phyloP scores from a whole-genome alignment of 2,329 filamentous ascomycete species.

The Tolypocladium tropicale region DNA sequence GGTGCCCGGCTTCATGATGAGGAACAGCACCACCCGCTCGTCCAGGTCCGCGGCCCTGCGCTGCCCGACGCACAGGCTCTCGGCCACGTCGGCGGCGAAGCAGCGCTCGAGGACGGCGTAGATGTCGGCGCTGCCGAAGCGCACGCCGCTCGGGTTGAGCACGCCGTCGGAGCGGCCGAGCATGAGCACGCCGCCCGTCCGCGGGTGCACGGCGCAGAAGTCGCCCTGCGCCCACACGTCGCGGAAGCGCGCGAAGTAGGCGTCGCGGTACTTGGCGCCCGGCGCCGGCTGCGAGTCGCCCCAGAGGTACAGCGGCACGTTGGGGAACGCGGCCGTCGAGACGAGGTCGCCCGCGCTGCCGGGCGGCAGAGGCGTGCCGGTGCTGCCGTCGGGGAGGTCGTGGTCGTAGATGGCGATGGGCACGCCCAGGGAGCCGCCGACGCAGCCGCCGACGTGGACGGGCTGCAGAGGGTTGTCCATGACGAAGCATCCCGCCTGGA shows the following conservation, averaged over 20 bases:
- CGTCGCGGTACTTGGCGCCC: constrained; percentile 45
- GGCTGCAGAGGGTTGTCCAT: constrained; percentile 59
- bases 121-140: constrained; percentile 73
- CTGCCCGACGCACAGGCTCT: constrained; percentile 75
- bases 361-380: constrained; percentile 32
- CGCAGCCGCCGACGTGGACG: constrained; percentile 46
- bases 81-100: constrained; percentile 53
- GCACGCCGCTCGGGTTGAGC: constrained; percentile 66
- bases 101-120: constrained; percentile 61
- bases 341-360: constrained; percentile 70
- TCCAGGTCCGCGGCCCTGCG: constrained; percentile 47
- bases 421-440: constrained; percentile 38
- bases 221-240: constrained; percentile 77
- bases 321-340: constrained; percentile 60
- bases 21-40: constrained; percentile 44
- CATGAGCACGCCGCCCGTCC: constrained; percentile 54
- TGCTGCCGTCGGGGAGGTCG: constrained; percentile 36
- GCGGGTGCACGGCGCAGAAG: constrained; percentile 61
- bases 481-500: constrained; percentile 47
- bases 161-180: constrained; percentile 69
- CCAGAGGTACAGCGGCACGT: constrained; percentile 61
- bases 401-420: constrained; percentile 53
- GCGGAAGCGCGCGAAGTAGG: constrained; percentile 53
- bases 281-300: constrained; percentile 37
- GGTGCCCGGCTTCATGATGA: constrained; percentile 46